A percentile compares a stretch with the other conserved stretches of the same genome.
Evolutionary conservation across 2,329 filamentous ascomycete genomes (phyloP).

Genomic region (Penicillium sp.): DNA sequence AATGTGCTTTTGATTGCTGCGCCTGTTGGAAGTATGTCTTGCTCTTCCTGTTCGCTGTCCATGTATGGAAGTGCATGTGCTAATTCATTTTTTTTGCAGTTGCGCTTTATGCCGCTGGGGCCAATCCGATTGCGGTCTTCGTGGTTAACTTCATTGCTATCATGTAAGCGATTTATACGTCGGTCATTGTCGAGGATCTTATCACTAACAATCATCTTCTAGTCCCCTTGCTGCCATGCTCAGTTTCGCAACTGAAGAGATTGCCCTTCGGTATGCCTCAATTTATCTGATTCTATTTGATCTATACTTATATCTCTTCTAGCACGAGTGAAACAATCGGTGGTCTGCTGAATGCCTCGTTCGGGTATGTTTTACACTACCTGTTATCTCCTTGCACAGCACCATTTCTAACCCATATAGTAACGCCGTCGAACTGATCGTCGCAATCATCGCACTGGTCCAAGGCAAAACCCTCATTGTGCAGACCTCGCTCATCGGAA

Average conservation of each 20-base stretch:
- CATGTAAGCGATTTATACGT: constrained; percentile 48
- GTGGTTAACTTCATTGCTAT: constrained; percentile 93
- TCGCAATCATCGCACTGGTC: constrained; percentile 77
- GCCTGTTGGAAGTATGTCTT: constrained; percentile 63
- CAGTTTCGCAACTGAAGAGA: constrained; percentile 85
- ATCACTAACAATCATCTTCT: background rate
- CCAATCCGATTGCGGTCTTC: constrained; percentile 68
- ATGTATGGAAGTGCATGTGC: background rate
- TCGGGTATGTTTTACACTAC: constrained; percentile 53
- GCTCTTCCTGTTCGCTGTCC: background rate
- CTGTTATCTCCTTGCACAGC: background rate
- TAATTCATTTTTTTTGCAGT: constrained; percentile 41
- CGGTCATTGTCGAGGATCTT: background rate
- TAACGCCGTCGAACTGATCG: constrained; percentile 86
- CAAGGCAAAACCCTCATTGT: constrained; percentile 78
- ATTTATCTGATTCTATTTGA: background rate
- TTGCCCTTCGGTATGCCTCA: constrained; percentile 55
- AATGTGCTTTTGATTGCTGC: constrained; percentile 78
- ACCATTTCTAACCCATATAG: constrained; percentile 35
- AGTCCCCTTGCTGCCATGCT: constrained; percentile 79
- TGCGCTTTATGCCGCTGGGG: constrained; percentile 64
- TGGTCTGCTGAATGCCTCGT: constrained; percentile 84
- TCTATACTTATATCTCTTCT: background rate
- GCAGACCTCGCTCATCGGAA: constrained; percentile 87
- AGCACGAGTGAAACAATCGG: constrained; percentile 79